Conservation (phyloP, 176 grass and related monocot species). For the Themeda triandra region DNA sequence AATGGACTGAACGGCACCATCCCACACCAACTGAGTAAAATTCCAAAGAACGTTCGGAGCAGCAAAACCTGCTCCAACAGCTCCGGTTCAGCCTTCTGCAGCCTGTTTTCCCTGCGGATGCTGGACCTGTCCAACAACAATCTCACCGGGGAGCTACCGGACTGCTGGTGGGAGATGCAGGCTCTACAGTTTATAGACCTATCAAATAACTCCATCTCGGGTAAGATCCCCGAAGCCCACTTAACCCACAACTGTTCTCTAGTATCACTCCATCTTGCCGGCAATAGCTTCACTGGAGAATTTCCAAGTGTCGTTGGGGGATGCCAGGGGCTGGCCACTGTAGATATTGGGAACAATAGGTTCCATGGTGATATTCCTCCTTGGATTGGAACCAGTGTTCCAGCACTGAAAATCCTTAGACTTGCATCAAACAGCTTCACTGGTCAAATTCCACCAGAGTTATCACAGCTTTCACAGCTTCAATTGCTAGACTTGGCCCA, state of each 20-base stretch:
- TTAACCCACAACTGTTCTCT: constrained; percentile 25
- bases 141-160: constrained; percentile 22
- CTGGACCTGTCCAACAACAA: too few relatives aligned
- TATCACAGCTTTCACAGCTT: too few relatives aligned
- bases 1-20: too few relatives aligned
- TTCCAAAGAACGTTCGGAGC: too few relatives aligned
- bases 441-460: too few relatives aligned
- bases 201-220: constrained; percentile 48
- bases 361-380: constrained; percentile 51
- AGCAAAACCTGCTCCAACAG: too few relatives aligned
- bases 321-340: constrained; percentile 20
- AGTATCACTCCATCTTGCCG: constrained; percentile 49
- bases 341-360: constrained; percentile 49
- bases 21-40: too few relatives aligned
- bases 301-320: constrained; percentile 27
- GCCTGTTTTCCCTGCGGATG: too few relatives aligned
- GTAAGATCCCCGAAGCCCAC: constrained; percentile 33
- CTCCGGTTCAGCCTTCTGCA: too few relatives aligned
- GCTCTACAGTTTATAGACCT: constrained; percentile 51
- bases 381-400: constrained; percentile 47
- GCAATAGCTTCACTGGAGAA: constrained; percentile 38
- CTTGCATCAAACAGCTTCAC: constrained; percentile 41
- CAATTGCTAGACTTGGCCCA: too few relatives aligned
- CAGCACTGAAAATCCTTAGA: constrained; percentile 41
- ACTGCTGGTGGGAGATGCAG: constrained; percentile 47